phyloP scores from a whole-genome alignment of 345 rosid genomes.

The Raphanus raphanistrum region DNA sequence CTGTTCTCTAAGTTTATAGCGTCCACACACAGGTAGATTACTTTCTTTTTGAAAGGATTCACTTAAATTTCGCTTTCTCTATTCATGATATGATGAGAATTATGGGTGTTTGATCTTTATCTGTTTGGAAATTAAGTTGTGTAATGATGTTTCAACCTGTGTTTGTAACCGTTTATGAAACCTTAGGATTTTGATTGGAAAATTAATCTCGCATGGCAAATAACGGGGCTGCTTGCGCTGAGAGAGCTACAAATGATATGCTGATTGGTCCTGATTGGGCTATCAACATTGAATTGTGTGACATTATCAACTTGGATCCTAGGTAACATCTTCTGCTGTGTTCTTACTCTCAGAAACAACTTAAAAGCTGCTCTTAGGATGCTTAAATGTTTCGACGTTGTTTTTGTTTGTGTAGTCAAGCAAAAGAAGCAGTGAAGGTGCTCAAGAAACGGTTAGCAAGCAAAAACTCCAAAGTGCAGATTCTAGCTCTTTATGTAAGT shows the following conservation, averaged over 20 bases:
- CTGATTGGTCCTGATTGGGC: constrained; percentile 97
- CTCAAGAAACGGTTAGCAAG: constrained; percentile 87
- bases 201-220: constrained; percentile 50
- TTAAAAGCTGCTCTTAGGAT: no score
- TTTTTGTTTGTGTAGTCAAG: constrained; percentile 49
- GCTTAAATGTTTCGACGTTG: neutral
- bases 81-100: no score
- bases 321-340: neutral
- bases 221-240: constrained; percentile 76
- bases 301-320: constrained; percentile 84
- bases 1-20: constrained; percentile 11
- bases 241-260: constrained; percentile 90
- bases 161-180: neutral
- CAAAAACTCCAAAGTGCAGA: constrained; percentile 82
- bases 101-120: no score
- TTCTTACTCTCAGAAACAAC: neutral
- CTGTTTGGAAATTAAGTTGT: neutral
- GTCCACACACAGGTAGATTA: constrained; percentile 17
- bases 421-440: constrained; percentile 83
- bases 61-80: neutral
- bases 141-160: neutral
- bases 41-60: neutral
- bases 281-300: constrained; percentile 86
- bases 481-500: constrained; percentile 83
- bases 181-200: constrained; percentile 19